Conservation (phyloP, 202 grass and related monocot species). For the Hordeum pubiflorum region DNA sequence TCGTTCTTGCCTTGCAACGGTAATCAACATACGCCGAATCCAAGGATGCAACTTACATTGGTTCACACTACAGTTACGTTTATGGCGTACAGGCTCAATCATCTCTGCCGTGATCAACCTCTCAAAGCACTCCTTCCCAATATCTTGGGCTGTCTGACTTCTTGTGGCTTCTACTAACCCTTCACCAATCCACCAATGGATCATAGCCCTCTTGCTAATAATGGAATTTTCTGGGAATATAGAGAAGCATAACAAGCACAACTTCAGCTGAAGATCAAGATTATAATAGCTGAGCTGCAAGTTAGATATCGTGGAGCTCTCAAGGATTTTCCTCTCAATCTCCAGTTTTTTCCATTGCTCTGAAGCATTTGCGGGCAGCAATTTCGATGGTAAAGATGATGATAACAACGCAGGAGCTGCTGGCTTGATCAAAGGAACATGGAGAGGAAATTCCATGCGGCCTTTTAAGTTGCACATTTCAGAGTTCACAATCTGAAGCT, state of each 20-base stretch:
- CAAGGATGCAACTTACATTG: constrained; percentile 47
- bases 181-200: constrained; percentile 73
- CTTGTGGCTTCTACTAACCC: constrained; percentile 30
- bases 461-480: constrained; percentile 37
- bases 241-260: constrained; percentile 53
- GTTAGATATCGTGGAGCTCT: constrained; percentile 26
- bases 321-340: constrained; percentile 34
- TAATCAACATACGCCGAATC: constrained; percentile 41
- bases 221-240: constrained; percentile 55
- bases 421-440: constrained; percentile 21
- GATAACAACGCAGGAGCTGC: not conserved
- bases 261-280: constrained; percentile 40
- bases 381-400: not conserved
- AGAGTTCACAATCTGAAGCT: constrained; percentile 26
- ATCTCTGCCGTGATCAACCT: constrained; percentile 35
- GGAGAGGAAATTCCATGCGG: constrained; percentile 28
- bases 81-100: constrained; percentile 34
- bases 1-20: constrained; percentile 34
- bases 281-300: constrained; percentile 43
- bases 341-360: constrained; percentile 32
- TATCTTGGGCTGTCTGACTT: constrained; percentile 25
- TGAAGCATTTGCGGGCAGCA: constrained; percentile 3
- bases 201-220: constrained; percentile 51
- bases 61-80: constrained; percentile 24
- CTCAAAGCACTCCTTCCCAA: constrained; percentile 29